Evolutionary conservation across 805 yeast species (phyloP), one percentile per base, ranked within the genome.

Genomic region (Metschnikowia picachoensis): DNA sequence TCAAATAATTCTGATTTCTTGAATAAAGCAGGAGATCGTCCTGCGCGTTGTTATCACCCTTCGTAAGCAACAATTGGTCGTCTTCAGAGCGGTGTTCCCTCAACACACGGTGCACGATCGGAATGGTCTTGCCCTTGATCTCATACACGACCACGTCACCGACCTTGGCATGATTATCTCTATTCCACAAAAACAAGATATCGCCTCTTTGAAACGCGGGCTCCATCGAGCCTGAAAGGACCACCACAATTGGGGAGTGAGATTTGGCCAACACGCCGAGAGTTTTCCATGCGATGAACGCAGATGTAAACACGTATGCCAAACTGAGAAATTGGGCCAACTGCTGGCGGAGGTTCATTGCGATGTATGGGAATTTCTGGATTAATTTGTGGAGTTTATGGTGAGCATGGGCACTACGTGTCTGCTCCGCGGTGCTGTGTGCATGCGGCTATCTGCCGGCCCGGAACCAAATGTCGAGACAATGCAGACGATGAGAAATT

Each of bases 201-300:
- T 94, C 99, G 41, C 99, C 99, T 68, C 99, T 80, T 68, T 94
- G 97, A 76, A 94, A 94, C 2, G 99, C 99, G 2, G 99, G 99
- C 65, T 94, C 99, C 99, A 94, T 94, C 2, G 98, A 92, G 6
- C 99, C 99, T 1, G 98, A 90, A 40, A 94, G 78, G 9, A 94
- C 99, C 28, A 94, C 99, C 16, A 94, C 99, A 20, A 94, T 81
- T 16, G 99, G 99, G 1, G 97, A 87, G 50, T 87, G 83, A 0
- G 97, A 82, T 66, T 88, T 82, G 10, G 97, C 76, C 1, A 82
- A 72, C 4, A 92, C 71, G 1, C 89, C 80, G 13, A 92, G 72
- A 0, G 87, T 79, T 61, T 88, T 89, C 96, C 97, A 94, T 49
- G 88, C 80, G 78, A 94, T 86, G 66, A 82, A 94, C 0, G 98